These are phyloP conservation scores for Botrytis pseudocinerea DNA, from an alignment of 2,329 filamentous ascomycete species.

Conservation along the genomic window DNA sequence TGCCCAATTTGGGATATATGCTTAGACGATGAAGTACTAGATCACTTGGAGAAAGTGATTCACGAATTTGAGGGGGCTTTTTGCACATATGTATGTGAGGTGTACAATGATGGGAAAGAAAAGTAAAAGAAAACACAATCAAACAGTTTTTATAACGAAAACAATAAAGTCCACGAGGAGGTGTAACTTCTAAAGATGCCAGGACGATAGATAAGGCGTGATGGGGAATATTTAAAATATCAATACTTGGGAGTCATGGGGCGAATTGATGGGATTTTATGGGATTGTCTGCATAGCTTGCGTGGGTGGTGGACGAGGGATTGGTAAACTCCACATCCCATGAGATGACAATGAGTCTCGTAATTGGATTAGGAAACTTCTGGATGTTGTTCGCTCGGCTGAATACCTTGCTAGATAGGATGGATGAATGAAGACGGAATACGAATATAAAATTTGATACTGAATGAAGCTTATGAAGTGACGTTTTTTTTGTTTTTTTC, in stretches of 20 bases:
- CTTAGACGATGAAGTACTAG: conserved; percentile 31
- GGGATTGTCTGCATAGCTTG: conserved; percentile 9
- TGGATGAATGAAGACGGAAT: not conserved
- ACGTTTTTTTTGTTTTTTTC: not conserved
- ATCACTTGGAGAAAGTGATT: not conserved
- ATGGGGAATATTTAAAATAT: not conserved
- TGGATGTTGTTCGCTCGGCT: not conserved
- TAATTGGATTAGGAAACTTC: not conserved
- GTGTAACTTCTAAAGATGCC: not conserved
- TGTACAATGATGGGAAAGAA: not conserved
- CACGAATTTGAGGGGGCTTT: not conserved
- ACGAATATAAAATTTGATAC: not conserved
- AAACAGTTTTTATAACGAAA: not conserved
- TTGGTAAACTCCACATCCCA: not conserved
- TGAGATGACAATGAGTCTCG: not conserved
- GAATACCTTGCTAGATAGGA: conserved; percentile 4
- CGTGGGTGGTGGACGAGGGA: not conserved
- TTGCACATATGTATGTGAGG: not conserved
- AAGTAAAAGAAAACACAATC: not conserved
- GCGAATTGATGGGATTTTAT: not conserved
- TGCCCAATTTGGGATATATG: conserved; percentile 44
- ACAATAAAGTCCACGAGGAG: not conserved
- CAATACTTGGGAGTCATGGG: conserved; percentile 6
- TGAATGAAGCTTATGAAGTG: not conserved
- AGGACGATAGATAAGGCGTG: not conserved